phyloP scores from a whole-genome alignment of 169 alveolate genomes.

The Plasmodium vivax region DNA sequence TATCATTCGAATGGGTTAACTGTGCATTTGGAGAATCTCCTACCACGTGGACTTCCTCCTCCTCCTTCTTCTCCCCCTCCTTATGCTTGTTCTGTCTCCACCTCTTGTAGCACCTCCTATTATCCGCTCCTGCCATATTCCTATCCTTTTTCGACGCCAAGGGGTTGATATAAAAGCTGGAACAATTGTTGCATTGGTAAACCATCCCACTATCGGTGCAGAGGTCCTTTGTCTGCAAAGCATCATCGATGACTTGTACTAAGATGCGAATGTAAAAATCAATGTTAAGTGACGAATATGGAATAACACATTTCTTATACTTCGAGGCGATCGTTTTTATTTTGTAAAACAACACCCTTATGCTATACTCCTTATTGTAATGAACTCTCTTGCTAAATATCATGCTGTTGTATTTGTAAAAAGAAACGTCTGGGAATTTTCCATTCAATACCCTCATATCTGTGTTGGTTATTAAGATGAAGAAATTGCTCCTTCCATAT shows the following conservation, averaged over 20 bases:
- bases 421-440: conserved; percentile 93
- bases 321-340: conserved; percentile 91
- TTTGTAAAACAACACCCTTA: conserved; percentile 90
- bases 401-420: conserved; percentile 94
- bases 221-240: conserved; percentile 89
- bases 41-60: not conserved
- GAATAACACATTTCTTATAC: conserved; percentile 90
- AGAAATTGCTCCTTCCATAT: conserved; percentile 92
- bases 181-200: conserved; percentile 89
- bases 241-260: conserved; percentile 88
- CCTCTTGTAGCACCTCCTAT: not conserved
- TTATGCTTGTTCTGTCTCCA: conserved; percentile 8
- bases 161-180: conserved; percentile 81
- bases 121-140: not conserved
- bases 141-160: conserved; percentile 79
- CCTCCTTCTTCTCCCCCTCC: not conserved
- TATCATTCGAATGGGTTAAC: not conserved
- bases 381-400: conserved; percentile 87
- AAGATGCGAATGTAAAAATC: conserved; percentile 95
- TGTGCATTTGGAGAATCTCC: not conserved
- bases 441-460: conserved; percentile 97
- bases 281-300: conserved; percentile 91
- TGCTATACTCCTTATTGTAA: conserved; percentile 93
- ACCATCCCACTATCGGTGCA: conserved; percentile 88
- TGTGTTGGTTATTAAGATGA: conserved; percentile 94